A percentile compares a stretch with the other conserved stretches of the same genome.
phyloP scores from a whole-genome alignment of 306 rosid species.

The Crataegus laevigata region DNA sequence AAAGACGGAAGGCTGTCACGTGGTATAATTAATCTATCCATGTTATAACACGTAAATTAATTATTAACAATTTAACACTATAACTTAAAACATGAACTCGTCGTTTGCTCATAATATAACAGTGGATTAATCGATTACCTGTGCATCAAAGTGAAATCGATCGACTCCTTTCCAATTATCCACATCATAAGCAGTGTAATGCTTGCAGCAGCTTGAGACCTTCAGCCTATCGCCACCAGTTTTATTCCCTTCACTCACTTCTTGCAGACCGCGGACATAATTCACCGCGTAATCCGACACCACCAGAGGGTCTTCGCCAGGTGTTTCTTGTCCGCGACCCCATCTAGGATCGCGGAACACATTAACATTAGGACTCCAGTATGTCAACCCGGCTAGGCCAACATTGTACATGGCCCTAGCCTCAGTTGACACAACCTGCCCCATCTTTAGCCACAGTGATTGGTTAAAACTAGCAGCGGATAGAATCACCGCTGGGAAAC shows the following conservation, averaged over 20 bases:
- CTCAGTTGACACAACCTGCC: conserved; percentile 69
- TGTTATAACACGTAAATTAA: too few species aligned
- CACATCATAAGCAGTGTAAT: conserved; percentile 76
- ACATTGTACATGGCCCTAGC: conserved; percentile 78
- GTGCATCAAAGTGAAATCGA: conserved; percentile 71
- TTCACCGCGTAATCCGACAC: conserved; percentile 52
- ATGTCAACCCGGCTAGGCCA: conserved; percentile 70
- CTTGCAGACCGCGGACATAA: conserved; percentile 68
- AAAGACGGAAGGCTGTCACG: too few species aligned
- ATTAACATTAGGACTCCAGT: conserved; percentile 80
- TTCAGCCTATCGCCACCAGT: conserved; percentile 47
- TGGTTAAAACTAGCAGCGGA: conserved; percentile 63
- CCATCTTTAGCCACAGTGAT: conserved; percentile 55
- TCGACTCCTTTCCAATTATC: conserved; percentile 70
- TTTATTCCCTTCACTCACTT: conserved; percentile 38
- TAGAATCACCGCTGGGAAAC: conserved; percentile 58
- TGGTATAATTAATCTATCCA: too few species aligned
- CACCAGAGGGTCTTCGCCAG: conserved; percentile 71
- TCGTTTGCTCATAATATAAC: too few species aligned
- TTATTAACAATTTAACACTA: too few species aligned
- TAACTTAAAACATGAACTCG: too few species aligned
- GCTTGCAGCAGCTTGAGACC: conserved; percentile 90
- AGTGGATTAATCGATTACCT: conserved; percentile 21
- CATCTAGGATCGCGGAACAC: conserved; percentile 76
- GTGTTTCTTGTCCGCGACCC: conserved; percentile 78